Base-by-base conservation (phyloP, 2,329 filamentous ascomycete genomes). In the Cercospora nicotianae region DNA sequence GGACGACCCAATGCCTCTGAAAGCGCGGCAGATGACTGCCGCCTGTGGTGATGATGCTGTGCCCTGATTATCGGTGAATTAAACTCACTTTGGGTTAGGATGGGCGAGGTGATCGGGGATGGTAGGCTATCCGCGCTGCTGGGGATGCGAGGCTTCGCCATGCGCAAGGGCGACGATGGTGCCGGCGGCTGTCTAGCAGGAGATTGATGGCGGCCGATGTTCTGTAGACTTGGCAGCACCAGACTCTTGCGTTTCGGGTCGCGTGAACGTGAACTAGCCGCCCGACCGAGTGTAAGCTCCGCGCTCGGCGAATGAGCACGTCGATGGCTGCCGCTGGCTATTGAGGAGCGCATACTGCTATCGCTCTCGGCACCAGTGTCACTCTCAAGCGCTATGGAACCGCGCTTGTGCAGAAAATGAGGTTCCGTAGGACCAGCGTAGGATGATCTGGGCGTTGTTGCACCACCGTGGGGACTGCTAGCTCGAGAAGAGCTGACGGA, bases 301-400 rank as follows among this genome's bases (percentile, higher is more conserved):
- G 93, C 96, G 20, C 92, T 90, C 2, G 95, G 95, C 0, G 95
- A 99, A 69, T 97, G 94, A 0, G 92, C 94, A 70, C 93, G 87
- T 57, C 89, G 83, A 63, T 75, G 71, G 33, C 75, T 73, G 7
- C 66, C 73, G 10, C 88, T 88, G 60, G 92, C 83, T 3, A 91
- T 83, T 0, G 93, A 96, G 0, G 94, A 98, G 53, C 91, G 88
- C 64, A 93, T 86, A 78, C 94, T 98, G 64, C 91, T 92, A 59
- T 99, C 95, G 75, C 94, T 97, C 64, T 91, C 89, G 16, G 93
- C 93, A 10, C 89, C 90, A 20, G 88, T 82, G 78, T 99, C 95
- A 70, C 92, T 94, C 73, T 97, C 94, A 33, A 93, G 86, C 60
- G 93, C 86, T 70, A 95, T 85, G 0, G 93, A 94, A 3, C 89